Conservation (phyloP, 1,284 basidiomycete species). For the Xanthoconium separans region DNA sequence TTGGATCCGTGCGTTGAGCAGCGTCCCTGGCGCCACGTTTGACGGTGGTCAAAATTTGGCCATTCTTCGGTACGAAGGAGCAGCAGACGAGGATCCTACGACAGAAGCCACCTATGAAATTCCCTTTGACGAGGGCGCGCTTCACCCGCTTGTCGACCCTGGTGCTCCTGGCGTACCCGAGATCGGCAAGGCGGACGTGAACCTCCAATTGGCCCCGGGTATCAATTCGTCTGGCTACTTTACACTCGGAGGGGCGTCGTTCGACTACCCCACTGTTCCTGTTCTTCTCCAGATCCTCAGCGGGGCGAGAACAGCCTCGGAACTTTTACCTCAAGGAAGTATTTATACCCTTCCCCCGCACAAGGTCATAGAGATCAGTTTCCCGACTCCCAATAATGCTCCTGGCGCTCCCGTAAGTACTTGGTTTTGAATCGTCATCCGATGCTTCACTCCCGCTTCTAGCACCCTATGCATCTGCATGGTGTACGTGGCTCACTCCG, state of each 20-base stretch:
- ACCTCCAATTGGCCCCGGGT: conserved; percentile 17
- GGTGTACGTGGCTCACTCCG: no score
- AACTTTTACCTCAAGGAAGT: neutral
- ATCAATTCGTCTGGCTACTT: neutral
- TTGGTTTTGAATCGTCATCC: neutral
- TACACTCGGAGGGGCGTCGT: conserved; percentile 19
- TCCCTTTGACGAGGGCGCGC: conserved; percentile 29
- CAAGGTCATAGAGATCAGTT: neutral
- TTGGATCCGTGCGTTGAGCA: conserved; percentile 38
- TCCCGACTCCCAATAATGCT: neutral
- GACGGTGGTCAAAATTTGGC: conserved; percentile 45
- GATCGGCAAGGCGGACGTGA: conserved; percentile 29
- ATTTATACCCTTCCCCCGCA: neutral
- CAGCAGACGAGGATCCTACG: conserved; percentile 41
- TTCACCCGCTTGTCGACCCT: conserved; percentile 34
- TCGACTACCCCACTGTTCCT: conserved; percentile 22
- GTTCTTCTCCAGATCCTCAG: conserved; percentile 39
- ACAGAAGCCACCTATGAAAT: conserved; percentile 31
- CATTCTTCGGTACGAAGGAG: conserved; percentile 54
- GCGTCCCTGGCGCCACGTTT: conserved; percentile 20
- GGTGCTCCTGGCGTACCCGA: conserved; percentile 29
- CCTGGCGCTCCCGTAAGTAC: neutral
- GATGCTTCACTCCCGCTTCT: neutral
- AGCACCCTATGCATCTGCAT: no score
- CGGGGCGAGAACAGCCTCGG: neutral